Evolutionary conservation across 495 filamentous ascomycete species (phyloP), one percentile per base, ranked within the genome.

Genomic region (Annulohypoxylon moriforme): DNA sequence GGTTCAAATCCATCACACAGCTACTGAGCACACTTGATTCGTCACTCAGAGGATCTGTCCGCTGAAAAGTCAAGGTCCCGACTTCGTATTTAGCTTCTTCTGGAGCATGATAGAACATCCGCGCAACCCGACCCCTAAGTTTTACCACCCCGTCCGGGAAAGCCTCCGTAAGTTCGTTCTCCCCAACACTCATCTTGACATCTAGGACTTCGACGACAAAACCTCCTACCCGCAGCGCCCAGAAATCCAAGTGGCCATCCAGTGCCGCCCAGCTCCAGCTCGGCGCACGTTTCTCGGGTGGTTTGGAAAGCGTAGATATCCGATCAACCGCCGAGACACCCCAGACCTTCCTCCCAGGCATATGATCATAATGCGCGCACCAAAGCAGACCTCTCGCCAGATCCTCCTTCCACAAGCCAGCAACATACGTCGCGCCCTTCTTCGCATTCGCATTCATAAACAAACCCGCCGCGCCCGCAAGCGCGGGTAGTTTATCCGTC

Each of bases 201-300:
- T 65, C 55, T n/a, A 68, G 13, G 7, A 65, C 70, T 11, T 68
- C 60, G 9, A 64, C 55, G 10, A 68, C 60, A 16, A 68, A 65
- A 14, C 38, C 47, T 0, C 16, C 50, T 5, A 46, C 64, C 11
- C 56, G 55, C 1, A 60, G 70, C 3, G 64, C 56, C 62, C 63
- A 71, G 20, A 78, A 71, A 29, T 69, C 67, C 18, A 72, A 38
- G 3, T 66, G 58, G 3, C 72, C 72, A 10, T 75, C 72, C 20
- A 75, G 44, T 1, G 68, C 38, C 16, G 76, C 75, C 76, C 76
- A 78, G 31, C 71, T 74, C 76, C 76, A 78, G 14, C 71, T 74
- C 9, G 76, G 76, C 1, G 63, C 74, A 10, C 75, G 65, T 40
- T 68, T 71, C n/a, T 47, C 34, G 13, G 56, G 55, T 1, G 75